A percentile compares a stretch with the other conserved stretches of the same genome.
These are phyloP conservation scores for Eleusine indica DNA, from an alignment of 176 grass and related monocot species.

Conservation along the genomic window DNA sequence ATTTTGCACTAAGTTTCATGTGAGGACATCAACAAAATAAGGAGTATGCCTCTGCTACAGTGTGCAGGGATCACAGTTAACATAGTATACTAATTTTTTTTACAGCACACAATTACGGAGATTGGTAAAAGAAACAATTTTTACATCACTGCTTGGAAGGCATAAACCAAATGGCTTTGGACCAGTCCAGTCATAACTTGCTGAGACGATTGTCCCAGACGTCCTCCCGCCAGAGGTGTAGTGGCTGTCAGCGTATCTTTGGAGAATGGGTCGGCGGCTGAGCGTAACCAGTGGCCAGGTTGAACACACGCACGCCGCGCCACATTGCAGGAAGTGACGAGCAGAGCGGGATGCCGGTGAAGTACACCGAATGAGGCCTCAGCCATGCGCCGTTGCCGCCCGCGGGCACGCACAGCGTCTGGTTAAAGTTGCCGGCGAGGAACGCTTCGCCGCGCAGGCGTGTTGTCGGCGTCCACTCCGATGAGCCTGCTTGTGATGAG, in stretches of 20 bases:
- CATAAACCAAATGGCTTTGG: too few relatives aligned
- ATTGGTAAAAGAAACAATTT: too few relatives aligned
- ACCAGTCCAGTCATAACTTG: neutral
- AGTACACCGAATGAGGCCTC: conserved; percentile 14
- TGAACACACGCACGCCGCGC: too few relatives aligned
- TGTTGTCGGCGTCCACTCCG: too few relatives aligned
- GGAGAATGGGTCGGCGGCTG: neutral
- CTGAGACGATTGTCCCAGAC: neutral
- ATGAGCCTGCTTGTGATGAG: neutral
- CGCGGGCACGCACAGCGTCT: neutral
- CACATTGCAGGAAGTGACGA: too few relatives aligned
- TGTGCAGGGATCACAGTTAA: too few relatives aligned
- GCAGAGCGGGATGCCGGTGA: conserved; percentile 8
- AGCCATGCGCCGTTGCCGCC: neutral
- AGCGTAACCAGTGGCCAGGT: neutral
- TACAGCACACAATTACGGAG: too few relatives aligned
- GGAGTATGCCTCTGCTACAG: too few relatives aligned
- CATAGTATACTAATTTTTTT: too few relatives aligned
- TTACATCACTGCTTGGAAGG: too few relatives aligned
- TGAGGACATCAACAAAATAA: too few relatives aligned
- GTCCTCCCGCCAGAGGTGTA: neutral
- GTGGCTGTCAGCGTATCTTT: neutral
- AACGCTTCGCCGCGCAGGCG: conserved; percentile 1
- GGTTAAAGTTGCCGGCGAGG: neutral
- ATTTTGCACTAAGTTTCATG: too few relatives aligned